Evolutionary conservation across 2,329 filamentous ascomycete genomes (phyloP), one percentile per base, ranked within the genome.

Genomic region (Piedraia hortae): DNA sequence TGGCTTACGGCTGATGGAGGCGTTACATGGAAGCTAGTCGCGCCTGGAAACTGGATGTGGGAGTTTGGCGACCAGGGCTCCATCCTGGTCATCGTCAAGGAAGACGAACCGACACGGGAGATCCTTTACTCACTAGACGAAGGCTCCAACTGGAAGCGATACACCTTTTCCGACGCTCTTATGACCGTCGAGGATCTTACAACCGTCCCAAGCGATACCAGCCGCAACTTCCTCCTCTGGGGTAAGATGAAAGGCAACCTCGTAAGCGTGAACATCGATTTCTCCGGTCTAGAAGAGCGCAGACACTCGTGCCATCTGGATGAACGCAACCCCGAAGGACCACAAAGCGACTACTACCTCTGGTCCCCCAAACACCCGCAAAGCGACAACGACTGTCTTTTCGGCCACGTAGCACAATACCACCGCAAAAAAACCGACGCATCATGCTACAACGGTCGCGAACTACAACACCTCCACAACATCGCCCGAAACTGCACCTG

Each of bases 11-110:
- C 59, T 1, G 80, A 97, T 42, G 85, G 71, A n/a, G 88, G 88
- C 24, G 58, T 93, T 22, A 73, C 53, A 17, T 97, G 85, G 85
- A 66, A 58, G 31, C 62, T 67, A 26, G 65, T 82, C 28, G 82
- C 73, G 48, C 80, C 88, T 46, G 88, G 85, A 4, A 61, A 59
- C 16, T 90, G 78, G 54, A 70, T 72, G 37, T 97, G 78, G 77
- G 75, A 89, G 38, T 90, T 77, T 41, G 88, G 85, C 26, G 88
- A 97, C 36, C 77, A 90, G 43, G 85, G 85, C 13, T 85, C 77
- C 4, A 70, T 93, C 35, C 64, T 93, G 29, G 75, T 89, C 18
- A 68, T 97, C 21, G 78, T 82, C 11, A 62, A 71, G 37, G 64
- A 77, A 26, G 55, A 59, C 8, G 58, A 57, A 23, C 54, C 62